Base-by-base conservation (phyloP, 805 yeast genomes). In the Yarrowia sp. region DNA sequence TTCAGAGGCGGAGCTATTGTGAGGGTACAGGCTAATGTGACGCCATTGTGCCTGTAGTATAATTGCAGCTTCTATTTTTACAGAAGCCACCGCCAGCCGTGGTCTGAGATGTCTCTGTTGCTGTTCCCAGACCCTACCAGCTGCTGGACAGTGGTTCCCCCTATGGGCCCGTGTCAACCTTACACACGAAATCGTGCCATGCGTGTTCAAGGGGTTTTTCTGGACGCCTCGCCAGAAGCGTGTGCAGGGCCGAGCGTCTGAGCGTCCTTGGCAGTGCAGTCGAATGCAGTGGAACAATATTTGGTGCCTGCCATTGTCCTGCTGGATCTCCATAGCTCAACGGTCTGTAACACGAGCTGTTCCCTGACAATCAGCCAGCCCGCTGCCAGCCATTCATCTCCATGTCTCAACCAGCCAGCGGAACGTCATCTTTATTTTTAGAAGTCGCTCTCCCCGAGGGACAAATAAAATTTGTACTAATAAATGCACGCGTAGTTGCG, bases 401-500 rank as follows among this genome's bases (percentile, higher is more conserved):
- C 51, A 16, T 44, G 51, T 44, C 51, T 44, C 35, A 44, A 14
- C 51, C 51, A 44, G 51, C 51, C 51, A 13, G 12, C 35, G 33
- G n/a, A 27, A 21, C 51, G 51, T 29, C 51, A 18, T 18, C 9
- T 36, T 44, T 42, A 44, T 44, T 44, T 44, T 44, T 44, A 44
- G 51, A 24, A 44, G 16, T 16, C 14, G 21, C 25, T 22, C 21
- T 39, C 7, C 44, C 22, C 12, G 44, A 14, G 6, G 32, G 22
- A 8, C 33, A 29, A 29, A 29, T 44, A 27, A 29, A 44, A 27
- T 44, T 44, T 18, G 12, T 14, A 2, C 33, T 44, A 44, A 29
- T 19, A 27, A 29, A 44, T 44, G 24, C 51, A 44, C 51, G 51
- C 51, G 51, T 44, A 16, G 51, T 44, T 44, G 51, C 51, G 25